Percentiles rank a stretch among this genome's conserved stretches.
These are phyloP conservation scores for Cladophialophora chaetospira DNA, from an alignment of 2,329 filamentous ascomycete species.

Conservation along the genomic window DNA sequence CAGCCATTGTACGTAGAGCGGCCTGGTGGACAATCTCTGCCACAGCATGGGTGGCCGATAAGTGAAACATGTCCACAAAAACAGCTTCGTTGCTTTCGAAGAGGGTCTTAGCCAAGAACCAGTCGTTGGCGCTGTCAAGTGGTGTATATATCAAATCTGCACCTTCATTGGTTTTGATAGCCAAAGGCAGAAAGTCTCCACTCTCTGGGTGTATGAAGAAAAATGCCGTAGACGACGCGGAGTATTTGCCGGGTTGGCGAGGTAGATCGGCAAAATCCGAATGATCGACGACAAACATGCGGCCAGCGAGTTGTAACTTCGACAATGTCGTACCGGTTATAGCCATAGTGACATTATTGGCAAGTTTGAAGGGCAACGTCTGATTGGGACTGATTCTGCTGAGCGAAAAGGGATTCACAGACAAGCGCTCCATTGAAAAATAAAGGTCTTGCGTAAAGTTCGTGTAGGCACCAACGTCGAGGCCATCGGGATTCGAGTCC, in stretches of 20 bases:
- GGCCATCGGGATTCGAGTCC: background rate
- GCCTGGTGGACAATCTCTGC: background rate
- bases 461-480: background rate
- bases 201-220: background rate
- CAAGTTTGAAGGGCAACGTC: background rate
- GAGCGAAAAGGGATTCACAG: background rate
- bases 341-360: background rate
- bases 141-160: background rate
- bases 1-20: background rate
- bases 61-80: background rate
- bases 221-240: background rate
- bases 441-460: background rate
- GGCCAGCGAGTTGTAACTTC: background rate
- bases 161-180: background rate
- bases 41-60: background rate
- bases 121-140: background rate
- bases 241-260: background rate
- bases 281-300: background rate
- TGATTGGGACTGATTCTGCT: background rate
- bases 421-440: background rate
- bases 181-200: background rate
- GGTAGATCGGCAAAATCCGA: background rate
- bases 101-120: background rate
- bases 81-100: background rate
- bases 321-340: background rate